A percentile compares a stretch with the other conserved stretches of the same genome.
phyloP scores from a whole-genome alignment of 2,329 filamentous ascomycete genomes.

The Aspergillus pseudotamarii region DNA sequence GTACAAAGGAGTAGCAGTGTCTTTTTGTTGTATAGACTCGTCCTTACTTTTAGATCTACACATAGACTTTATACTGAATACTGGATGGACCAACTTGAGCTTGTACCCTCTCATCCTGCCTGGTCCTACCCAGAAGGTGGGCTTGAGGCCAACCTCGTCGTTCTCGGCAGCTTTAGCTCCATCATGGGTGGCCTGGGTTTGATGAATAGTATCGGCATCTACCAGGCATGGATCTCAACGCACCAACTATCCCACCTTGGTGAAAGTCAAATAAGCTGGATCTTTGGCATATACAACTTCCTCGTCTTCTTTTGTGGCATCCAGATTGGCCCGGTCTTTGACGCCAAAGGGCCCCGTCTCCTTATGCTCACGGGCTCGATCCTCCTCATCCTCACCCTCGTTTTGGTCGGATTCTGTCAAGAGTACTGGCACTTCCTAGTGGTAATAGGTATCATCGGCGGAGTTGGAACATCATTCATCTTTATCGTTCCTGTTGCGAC shows the following conservation, averaged over 20 bases:
- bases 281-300: constrained; percentile 34
- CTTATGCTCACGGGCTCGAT: constrained; percentile 26
- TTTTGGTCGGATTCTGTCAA: constrained; percentile 15
- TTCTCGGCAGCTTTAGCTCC: constrained; percentile 39
- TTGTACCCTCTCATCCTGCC: not conserved
- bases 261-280: constrained; percentile 29
- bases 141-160: constrained; percentile 43
- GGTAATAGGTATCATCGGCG: constrained; percentile 42
- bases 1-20: not conserved
- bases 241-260: constrained; percentile 17
- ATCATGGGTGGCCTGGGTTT: constrained; percentile 39
- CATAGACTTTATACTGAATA: not conserved
- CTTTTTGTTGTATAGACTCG: not conserved
- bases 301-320: constrained; percentile 31
- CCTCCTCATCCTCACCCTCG: constrained; percentile 17
- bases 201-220: constrained; percentile 38
- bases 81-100: not conserved
- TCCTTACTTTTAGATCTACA: not conserved
- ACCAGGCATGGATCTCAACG: constrained; percentile 22
- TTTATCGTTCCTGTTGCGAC: constrained; percentile 34
- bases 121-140: constrained; percentile 25
- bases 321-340: constrained; percentile 35
- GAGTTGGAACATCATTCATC: constrained; percentile 41
- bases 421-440: constrained; percentile 50
- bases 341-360: constrained; percentile 28